Base-by-base conservation (phyloP, 176 grass and related monocot genomes). In the Oryza punctata region DNA sequence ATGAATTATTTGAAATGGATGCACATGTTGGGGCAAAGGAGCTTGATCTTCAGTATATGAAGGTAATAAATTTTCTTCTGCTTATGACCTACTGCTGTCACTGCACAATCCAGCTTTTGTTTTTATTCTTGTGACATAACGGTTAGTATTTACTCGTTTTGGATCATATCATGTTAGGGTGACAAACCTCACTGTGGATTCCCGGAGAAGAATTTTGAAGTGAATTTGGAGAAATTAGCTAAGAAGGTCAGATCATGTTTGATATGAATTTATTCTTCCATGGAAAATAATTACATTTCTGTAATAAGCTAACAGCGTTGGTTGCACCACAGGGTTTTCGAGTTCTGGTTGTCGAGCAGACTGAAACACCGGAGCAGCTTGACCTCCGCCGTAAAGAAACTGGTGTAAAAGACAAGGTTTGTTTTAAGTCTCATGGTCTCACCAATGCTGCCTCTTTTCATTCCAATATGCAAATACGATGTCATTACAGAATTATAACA, bases 31-130 rank as follows among this genome's bases (percentile, higher is more conserved):
- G 87, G 11, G 87, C 82, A 45, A 94, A 84, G 89, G 93, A 98
- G 63, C 96, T 98, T 87, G 91, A 98, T 93, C 89, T 98, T 87
- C 96, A 98, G 85, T 98, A 98, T 76, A 98, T 98, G 96, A 98
- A 91, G 93, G 93, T 91, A 76, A 7, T 10, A n/a, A 40, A 21
- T 72, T 28, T 67, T 12, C 67, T 81, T 82, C 27, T 41, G 54
- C 77, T 72, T 73, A 76, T 73, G 54, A 16, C 32, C 59, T 88
- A 18, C 72, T 69, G 26, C 10, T 78, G 52, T 47, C 67, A 72
- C 47, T 50, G 7, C 26, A 24, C 24, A n/a, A 73, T 63, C 35
- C 25, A 82, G 33, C 18, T n/a, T 2, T 12, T 27, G 30, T 65
- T 43, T 81, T 86, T 13, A 19, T 60, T 76, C 44, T 3, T 73